Evolutionary conservation across 768 basidiomycete genomes (phyloP), one percentile per base, ranked within the genome.

Genomic region (Cystofilobasidium ferigula): DNA sequence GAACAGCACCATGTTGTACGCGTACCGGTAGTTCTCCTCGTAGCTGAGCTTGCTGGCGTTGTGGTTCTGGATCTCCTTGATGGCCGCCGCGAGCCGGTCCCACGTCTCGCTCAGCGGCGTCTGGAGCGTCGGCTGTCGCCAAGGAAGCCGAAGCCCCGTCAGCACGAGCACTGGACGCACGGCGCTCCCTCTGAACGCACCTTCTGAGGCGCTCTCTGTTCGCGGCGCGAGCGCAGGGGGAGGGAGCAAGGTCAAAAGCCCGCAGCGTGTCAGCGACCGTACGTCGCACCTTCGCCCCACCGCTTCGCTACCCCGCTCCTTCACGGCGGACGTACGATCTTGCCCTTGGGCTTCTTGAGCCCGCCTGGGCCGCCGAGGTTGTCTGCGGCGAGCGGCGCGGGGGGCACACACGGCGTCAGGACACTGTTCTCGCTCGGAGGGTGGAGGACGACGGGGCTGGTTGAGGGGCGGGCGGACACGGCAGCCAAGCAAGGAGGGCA

Each of bases 21-120:
- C 90, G 74, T 87, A 91, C 48, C 94, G 83, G 75, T 95, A 90
- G 70, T 90, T 89, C 77, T 93, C 92, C 75, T 98, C 89, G 71
- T 87, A 93, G 26, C 86, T 88, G 38, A 99, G 82, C 71, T 85
- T 86, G 57, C 84, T 83, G 4, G 91, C 89, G 75, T 94, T 90
- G 76, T 94, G 89, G 71, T 89, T 86, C 75, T 94, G 90, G 60
- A 99, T 97, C 80, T 94, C 90, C 65, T 84, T 81, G 71, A 99
- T 93, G 69, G 97, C 95, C 69, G 80, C 79, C 14, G 88, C 80
- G 16, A 99, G 61, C 40, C 59, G 51, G 3, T 54, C 35, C 60
- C 58, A 61, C 34, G 58, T 51, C 24, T 67, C 65, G 22, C 30
- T 54, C 18, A 57, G 47, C 26, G 36, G 48, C 38, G 48, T 57